A percentile compares a stretch with the other conserved stretches of the same genome.
Evolutionary conservation across 139 green algal species (phyloP).

Genomic region (Tetratostichococcus sp.): DNA sequence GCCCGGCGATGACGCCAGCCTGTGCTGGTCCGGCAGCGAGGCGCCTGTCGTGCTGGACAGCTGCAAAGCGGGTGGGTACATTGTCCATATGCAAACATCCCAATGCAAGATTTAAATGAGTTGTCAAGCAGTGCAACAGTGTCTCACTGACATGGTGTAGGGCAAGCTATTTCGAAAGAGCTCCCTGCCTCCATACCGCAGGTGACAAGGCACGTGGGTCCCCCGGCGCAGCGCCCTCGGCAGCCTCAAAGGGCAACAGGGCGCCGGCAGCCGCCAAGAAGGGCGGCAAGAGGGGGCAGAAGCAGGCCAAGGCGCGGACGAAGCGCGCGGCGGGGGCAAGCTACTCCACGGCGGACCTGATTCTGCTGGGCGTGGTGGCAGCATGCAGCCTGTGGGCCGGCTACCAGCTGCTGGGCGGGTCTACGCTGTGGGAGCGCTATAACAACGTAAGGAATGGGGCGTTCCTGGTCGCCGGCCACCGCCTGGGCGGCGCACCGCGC

Average conservation of each 20-base stretch:
- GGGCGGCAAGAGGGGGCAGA: neutral
- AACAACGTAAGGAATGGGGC: no score
- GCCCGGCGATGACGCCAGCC: neutral
- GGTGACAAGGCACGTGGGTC: no score
- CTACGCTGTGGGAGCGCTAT: no score
- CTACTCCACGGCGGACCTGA: neutral
- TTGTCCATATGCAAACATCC: no score
- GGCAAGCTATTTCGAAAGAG: no score
- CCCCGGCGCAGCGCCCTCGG: no score
- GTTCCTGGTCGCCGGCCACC: neutral
- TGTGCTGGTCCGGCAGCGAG: neutral
- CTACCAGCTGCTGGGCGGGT: neutral
- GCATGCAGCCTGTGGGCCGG: neutral
- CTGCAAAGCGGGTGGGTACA: no score
- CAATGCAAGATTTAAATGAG: no score
- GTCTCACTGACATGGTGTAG: no score
- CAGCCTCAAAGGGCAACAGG: neutral
- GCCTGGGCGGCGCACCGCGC: neutral
- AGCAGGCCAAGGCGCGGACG: neutral
- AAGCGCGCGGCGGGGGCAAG: neutral
- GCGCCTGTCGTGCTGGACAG: neutral
- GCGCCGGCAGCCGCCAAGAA: neutral
- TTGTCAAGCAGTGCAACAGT: no score
- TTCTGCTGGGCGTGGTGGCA: neutral
- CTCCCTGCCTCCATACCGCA: no score